These are phyloP conservation scores for Fusarium clavum DNA, from an alignment of 2,329 filamentous ascomycete species.

Conservation along the genomic window DNA sequence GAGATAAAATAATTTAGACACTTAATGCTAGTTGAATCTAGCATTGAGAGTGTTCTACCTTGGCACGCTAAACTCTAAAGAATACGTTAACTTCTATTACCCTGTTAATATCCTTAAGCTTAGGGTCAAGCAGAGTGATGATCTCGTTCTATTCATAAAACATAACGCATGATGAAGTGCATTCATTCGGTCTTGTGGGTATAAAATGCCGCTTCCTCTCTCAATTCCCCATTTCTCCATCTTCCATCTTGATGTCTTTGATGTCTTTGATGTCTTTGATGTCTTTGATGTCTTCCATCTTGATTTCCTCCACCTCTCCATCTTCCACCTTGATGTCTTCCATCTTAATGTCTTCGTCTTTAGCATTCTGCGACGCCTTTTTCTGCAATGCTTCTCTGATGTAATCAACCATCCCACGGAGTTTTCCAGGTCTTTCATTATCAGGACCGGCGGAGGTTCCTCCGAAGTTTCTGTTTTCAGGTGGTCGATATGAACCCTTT, in stretches of 20 bases:
- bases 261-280: neutral
- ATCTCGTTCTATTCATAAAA: neutral
- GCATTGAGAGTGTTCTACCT: neutral
- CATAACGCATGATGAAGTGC: neutral
- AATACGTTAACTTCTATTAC: neutral
- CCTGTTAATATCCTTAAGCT: neutral
- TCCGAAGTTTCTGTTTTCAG: neutral
- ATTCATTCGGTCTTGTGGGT: neutral
- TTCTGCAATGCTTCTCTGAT: neutral
- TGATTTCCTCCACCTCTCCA: neutral
- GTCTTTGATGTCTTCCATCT: neutral
- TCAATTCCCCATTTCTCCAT: neutral
- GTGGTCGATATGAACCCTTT: neutral
- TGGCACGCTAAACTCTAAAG: neutral
- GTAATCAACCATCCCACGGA: constrained; percentile 5
- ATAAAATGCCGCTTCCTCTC: neutral
- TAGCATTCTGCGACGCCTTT: neutral
- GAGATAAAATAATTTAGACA: neutral
- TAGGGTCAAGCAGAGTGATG: neutral
- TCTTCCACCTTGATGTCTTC: neutral
- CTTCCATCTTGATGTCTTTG: neutral
- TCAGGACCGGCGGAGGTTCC: neutral
- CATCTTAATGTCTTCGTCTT: neutral
- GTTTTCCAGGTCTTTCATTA: neutral
- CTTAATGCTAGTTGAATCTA: neutral